Percentiles rank a stretch among this genome's conserved stretches.
phyloP scores from a whole-genome alignment of 75 land plant genomes.

The Adiantum capillusveneris region DNA sequence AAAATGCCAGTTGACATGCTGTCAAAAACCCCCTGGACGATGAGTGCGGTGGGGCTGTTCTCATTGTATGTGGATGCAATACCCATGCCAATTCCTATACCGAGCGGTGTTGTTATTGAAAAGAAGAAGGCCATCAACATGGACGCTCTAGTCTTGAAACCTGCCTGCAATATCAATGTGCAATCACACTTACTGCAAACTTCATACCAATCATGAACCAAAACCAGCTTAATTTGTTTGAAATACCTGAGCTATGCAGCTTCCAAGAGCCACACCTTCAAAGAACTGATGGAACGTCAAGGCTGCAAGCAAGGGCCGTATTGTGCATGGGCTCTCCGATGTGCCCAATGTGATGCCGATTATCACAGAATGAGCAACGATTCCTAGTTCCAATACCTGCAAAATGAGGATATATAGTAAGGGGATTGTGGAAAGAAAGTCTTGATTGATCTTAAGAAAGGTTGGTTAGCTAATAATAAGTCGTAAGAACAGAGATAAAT shows the following conservation, averaged over 20 bases:
- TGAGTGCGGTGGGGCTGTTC: conserved; percentile 23
- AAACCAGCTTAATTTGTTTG: too few species aligned
- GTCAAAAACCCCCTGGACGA: conserved; percentile 33
- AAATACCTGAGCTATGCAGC: conserved; percentile 72
- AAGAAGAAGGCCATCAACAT: conserved; percentile 69
- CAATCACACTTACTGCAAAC: too few species aligned
- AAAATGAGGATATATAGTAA: neutral
- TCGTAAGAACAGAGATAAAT: conserved; percentile 6
- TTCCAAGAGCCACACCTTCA: conserved; percentile 93
- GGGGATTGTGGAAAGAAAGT: neutral
- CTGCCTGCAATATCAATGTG: too few species aligned
- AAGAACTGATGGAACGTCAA: conserved; percentile 93
- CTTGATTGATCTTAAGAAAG: conserved; percentile 89
- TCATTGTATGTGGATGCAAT: conserved; percentile 26
- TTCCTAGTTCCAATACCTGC: conserved; percentile 82
- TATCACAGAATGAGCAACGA: conserved; percentile 82
- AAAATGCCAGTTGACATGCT: conserved; percentile 32
- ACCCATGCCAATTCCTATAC: conserved; percentile 33
- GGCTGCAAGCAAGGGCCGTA: conserved; percentile 67
- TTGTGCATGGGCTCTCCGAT: conserved; percentile 73
- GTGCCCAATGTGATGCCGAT: conserved; percentile 89
- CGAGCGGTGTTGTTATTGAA: conserved; percentile 28
- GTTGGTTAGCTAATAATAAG: conserved; percentile 49
- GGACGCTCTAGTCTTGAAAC: conserved; percentile 37
- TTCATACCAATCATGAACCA: too few species aligned